phyloP scores from a whole-genome alignment of 2,329 filamentous ascomycete species.

The Amauroascus niger region DNA sequence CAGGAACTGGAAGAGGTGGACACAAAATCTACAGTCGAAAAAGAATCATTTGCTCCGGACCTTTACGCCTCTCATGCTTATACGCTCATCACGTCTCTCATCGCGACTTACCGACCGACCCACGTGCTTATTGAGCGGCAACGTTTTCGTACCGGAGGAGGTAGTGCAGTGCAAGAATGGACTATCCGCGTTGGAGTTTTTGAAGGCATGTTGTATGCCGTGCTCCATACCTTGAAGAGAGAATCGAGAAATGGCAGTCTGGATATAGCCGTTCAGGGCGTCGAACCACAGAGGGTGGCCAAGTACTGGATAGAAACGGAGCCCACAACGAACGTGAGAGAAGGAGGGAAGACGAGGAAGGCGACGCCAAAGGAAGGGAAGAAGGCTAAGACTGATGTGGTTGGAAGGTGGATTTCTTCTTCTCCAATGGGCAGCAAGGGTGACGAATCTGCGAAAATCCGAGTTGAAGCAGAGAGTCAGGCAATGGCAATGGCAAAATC shows the following conservation, averaged over 20 bases:
- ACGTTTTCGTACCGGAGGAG: conserved; percentile 55
- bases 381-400: conserved; percentile 53
- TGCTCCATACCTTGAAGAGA: conserved; percentile 48
- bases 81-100: conserved; percentile 42
- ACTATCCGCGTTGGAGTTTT: conserved; percentile 72
- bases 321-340: conserved; percentile 7
- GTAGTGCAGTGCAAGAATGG: conserved; percentile 64
- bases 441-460: conserved; percentile 26
- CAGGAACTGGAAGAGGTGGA: neutral
- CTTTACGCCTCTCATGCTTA: conserved; percentile 49
- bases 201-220: conserved; percentile 70
- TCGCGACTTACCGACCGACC: conserved; percentile 48
- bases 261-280: conserved; percentile 40
- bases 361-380: conserved; percentile 29
- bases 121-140: conserved; percentile 62
- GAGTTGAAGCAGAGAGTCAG: conserved; percentile 17
- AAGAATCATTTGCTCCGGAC: conserved; percentile 45
- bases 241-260: conserved; percentile 28
- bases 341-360: conserved; percentile 14
- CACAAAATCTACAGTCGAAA: conserved; percentile 15
- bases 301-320: conserved; percentile 44
- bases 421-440: neutral
- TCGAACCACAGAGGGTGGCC: conserved; percentile 48
- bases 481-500: conserved; percentile 21
- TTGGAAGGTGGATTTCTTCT: conserved; percentile 44